These are phyloP conservation scores for Aureobasidium sp. DNA, from an alignment of 2,329 filamentous ascomycete genomes.

Conservation along the genomic window DNA sequence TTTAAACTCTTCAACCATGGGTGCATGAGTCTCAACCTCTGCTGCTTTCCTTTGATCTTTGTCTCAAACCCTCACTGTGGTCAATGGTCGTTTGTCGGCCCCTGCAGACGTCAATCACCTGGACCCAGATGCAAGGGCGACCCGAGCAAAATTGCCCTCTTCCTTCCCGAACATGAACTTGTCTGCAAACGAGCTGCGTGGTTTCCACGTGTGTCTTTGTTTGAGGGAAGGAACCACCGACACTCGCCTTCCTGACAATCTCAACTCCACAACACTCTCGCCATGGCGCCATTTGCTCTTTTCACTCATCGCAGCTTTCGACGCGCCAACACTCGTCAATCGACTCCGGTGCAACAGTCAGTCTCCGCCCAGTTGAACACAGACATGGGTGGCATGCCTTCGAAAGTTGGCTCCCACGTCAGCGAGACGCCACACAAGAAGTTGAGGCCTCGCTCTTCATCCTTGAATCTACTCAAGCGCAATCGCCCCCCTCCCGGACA, in stretches of 20 bases:
- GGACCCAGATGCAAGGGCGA: slow-evolving; percentile 8
- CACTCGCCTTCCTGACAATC: background rate
- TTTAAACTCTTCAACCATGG: background rate
- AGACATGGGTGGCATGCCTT: slow-evolving; percentile 9
- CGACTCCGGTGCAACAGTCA: background rate
- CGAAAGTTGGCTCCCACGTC: background rate
- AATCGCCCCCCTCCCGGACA: background rate
- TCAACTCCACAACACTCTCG: background rate
- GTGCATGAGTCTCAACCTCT: background rate
- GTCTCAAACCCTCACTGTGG: background rate
- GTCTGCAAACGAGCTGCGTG: slow-evolving; percentile 11
- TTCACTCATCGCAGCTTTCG: slow-evolving; percentile 13
- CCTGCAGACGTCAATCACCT: background rate
- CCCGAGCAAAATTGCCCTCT: background rate
- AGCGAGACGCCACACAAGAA: slow-evolving; percentile 11
- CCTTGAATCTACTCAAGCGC: slow-evolving; percentile 9
- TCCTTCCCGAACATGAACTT: slow-evolving; percentile 12
- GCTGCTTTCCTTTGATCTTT: background rate
- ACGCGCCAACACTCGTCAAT: background rate
- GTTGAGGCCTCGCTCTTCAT: slow-evolving; percentile 6
- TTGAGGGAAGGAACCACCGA: slow-evolving; percentile 10
- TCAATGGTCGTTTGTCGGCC: background rate
- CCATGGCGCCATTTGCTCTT: slow-evolving; percentile 11
- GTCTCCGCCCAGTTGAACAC: background rate
- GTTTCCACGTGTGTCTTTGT: slow-evolving; percentile 2